Evolutionary conservation across 208 protist species (phyloP).

Genomic region (Angomonas desouzai): DNA sequence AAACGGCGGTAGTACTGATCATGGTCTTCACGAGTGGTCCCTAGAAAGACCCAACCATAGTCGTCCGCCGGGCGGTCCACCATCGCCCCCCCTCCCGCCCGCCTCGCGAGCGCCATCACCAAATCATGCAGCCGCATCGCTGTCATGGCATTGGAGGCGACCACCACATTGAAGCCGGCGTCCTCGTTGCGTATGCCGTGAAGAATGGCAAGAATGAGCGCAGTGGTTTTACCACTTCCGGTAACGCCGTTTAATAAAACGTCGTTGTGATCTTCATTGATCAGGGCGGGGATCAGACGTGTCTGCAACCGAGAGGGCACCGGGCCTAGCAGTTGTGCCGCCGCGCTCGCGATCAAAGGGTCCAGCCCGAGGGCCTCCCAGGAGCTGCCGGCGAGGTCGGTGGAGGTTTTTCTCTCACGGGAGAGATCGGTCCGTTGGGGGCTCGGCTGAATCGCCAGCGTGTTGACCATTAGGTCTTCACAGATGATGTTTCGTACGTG

Average conservation of each 20-base stretch:
- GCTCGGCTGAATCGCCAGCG: not conserved
- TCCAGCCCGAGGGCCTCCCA: constrained; percentile 62
- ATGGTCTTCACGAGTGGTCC: constrained; percentile 47
- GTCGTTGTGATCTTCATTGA: constrained; percentile 85
- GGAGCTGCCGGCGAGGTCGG: constrained; percentile 30
- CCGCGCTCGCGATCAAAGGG: constrained; percentile 32
- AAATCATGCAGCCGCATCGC: constrained; percentile 60
- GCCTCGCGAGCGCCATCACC: constrained; percentile 43
- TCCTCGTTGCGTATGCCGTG: constrained; percentile 65
- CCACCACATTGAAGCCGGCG: constrained; percentile 69
- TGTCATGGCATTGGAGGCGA: constrained; percentile 55
- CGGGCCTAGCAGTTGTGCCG: constrained; percentile 36
- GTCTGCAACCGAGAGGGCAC: constrained; percentile 62
- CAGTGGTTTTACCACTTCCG: constrained; percentile 74
- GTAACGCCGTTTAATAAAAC: constrained; percentile 78
- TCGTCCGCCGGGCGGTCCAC: constrained; percentile 60
- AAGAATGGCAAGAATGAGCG: constrained; percentile 67
- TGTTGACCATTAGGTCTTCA: constrained; percentile 41
- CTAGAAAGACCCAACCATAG: constrained; percentile 67
- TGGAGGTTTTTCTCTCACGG: constrained; percentile 13
- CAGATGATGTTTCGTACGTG: constrained; percentile 33
- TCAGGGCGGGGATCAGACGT: constrained; percentile 59
- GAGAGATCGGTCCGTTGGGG: constrained; percentile 1
- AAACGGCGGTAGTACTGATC: constrained; percentile 48
- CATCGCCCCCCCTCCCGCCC: constrained; percentile 34